Evolutionary conservation across 2,329 filamentous ascomycete genomes (phyloP), one percentile per base, ranked within the genome.

Genomic region (Eurotiales sp.): DNA sequence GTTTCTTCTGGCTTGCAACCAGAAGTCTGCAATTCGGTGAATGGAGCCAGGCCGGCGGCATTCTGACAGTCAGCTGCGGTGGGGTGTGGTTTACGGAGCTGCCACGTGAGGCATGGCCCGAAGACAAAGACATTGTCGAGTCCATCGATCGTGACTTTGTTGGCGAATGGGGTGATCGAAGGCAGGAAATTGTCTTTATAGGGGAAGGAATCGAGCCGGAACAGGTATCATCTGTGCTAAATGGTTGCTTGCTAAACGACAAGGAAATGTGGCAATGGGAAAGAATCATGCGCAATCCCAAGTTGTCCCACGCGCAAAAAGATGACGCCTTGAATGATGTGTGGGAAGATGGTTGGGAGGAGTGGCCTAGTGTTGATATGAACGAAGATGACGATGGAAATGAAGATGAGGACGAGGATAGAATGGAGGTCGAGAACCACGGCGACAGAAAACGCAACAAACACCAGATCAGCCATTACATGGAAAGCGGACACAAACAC

Each of bases 161-260:
- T 25, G 69, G 67, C 4, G 67, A 69, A 8, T 88, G 84, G 83
- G 85, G 84, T 0, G 86, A 89, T 58, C 75, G 85, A 1, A 74
- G 85, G 2, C 85, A 89, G 62, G 86, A 89, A 64, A 64, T 89
- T 6, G 86, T 89, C 2, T 86, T 89, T 54, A 88, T 90, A 52
- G 86, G 86, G 0, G 84, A 88, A 64, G 75, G 76, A 4, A 72
- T 89, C 12, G 75, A 87, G 45, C 61, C 73, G 1, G 61, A 64
- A 4, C 74, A 70, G 0, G 69, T 89, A 14, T 78, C 75, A 21
- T 67, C 64, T 4, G 63, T 77, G 29, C 64, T 89, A 3, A 81
- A 89, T 59, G 66, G 64, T 2, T 88, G 85, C 59, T 63, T 88
- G 21, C 64, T 89, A 2, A 75, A 76, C n/a, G 79, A 85, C 19